Conservation (phyloP, 371 early-diverging fungal species). For the Neoconidiobolus thromboides region DNA sequence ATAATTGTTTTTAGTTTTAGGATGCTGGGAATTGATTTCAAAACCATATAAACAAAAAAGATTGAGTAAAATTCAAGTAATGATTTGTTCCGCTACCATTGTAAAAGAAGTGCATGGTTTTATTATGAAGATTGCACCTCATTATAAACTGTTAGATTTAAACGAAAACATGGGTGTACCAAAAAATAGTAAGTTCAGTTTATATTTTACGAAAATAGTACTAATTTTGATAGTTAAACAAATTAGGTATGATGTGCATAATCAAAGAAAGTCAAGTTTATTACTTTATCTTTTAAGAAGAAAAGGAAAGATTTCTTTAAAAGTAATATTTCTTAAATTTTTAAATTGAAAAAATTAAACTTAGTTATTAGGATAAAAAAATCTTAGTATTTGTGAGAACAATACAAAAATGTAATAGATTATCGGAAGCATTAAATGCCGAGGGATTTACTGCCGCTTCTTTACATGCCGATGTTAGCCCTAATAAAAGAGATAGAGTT, state of each 20-base stretch:
- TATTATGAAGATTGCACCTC: conserved; percentile 2
- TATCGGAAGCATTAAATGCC: background rate
- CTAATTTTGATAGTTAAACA: conserved; percentile 1
- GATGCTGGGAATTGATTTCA: background rate
- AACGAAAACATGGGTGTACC: conserved; percentile 5
- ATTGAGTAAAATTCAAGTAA: background rate
- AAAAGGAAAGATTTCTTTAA: conserved; percentile 5
- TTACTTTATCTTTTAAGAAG: conserved; percentile 1
- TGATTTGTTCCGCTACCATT: conserved; percentile 4
- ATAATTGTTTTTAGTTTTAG: background rate
- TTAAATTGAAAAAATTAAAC: background rate
- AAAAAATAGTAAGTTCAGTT: background rate
- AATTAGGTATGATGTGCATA: background rate
- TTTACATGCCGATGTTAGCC: background rate
- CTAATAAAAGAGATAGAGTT: background rate
- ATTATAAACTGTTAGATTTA: conserved; percentile 1
- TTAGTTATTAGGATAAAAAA: background rate
- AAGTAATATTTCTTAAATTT: background rate
- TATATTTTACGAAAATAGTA: background rate
- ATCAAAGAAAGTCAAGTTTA: background rate
- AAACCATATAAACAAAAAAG: background rate
- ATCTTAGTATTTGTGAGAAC: conserved; percentile 2
- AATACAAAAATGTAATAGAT: background rate
- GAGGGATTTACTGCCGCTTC: background rate
- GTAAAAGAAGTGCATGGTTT: conserved; percentile 4